A percentile compares a stretch with the other conserved stretches of the same genome.
Evolutionary conservation across 371 early-diverging fungal genomes (phyloP).

Genomic region (Mucor indicus): DNA sequence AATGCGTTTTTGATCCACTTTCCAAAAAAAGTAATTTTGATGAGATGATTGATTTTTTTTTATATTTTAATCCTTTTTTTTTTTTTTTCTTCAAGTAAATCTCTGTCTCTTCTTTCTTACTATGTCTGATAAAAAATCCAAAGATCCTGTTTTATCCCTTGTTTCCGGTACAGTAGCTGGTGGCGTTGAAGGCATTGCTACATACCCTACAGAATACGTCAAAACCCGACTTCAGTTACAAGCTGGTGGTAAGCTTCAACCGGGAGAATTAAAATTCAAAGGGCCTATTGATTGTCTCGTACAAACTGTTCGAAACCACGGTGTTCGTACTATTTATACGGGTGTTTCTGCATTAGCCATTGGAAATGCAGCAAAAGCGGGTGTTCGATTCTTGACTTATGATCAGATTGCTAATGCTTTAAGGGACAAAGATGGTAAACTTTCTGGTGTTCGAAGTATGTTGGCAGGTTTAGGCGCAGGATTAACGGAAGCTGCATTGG

Average conservation of each 20-base stretch:
- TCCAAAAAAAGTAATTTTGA: constrained; percentile 13
- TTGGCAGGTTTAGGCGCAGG: constrained; percentile 90
- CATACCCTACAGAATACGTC: constrained; percentile 92
- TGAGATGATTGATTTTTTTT: constrained; percentile 14
- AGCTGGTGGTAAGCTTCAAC: constrained; percentile 46
- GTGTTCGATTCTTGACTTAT: constrained; percentile 87
- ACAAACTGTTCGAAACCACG: constrained; percentile 63
- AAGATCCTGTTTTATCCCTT: constrained; percentile 56
- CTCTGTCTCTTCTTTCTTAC: neutral
- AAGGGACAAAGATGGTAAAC: constrained; percentile 67
- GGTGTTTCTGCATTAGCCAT: constrained; percentile 84
- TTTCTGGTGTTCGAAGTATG: constrained; percentile 63
- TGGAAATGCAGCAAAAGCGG: constrained; percentile 90
- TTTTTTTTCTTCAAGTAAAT: neutral
- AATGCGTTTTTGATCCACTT: no score
- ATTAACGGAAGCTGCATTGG: constrained; percentile 79
- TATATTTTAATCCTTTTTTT: neutral
- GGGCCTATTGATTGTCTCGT: constrained; percentile 82
- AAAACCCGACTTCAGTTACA: constrained; percentile 93
- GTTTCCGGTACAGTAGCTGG: constrained; percentile 86
- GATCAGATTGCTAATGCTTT: constrained; percentile 77
- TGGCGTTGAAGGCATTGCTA: constrained; percentile 80
- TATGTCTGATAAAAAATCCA: constrained; percentile 18
- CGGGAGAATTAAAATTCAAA: constrained; percentile 55
- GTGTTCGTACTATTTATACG: constrained; percentile 72